Conservation (phyloP, 192 early-diverging fungal species). For the Neocallimastix lanati region DNA sequence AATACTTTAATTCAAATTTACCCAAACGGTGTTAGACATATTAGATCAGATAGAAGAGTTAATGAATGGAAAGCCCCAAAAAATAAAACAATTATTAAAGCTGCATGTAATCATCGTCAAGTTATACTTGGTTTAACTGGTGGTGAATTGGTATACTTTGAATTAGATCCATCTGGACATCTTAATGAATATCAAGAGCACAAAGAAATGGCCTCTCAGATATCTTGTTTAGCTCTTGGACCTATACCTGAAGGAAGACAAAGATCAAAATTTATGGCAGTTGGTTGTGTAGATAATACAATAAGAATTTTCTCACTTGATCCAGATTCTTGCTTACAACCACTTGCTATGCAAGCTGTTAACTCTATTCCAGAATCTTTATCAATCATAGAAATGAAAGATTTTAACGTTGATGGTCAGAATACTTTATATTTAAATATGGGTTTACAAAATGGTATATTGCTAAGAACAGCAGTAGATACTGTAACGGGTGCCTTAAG, state of each 20-base stretch:
- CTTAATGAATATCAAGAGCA: constrained; percentile 75
- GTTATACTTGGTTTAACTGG: constrained; percentile 65
- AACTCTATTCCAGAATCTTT: constrained; percentile 51
- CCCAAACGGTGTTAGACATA: constrained; percentile 77
- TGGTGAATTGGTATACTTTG: constrained; percentile 81
- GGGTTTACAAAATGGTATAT: constrained; percentile 75
- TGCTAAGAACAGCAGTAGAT: constrained; percentile 74
- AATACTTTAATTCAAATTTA: constrained; percentile 81
- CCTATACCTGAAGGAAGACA: constrained; percentile 58
- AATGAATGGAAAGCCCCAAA: constrained; percentile 85
- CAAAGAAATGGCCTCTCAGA: constrained; percentile 45
- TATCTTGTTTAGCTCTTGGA: constrained; percentile 61
- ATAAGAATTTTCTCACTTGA: constrained; percentile 77
- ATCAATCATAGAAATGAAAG: constrained; percentile 59
- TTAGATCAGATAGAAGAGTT: constrained; percentile 65
- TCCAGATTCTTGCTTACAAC: constrained; percentile 53
- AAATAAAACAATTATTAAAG: constrained; percentile 49
- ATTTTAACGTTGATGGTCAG: constrained; percentile 34
- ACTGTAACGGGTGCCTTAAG: constrained; percentile 59
- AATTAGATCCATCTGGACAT: constrained; percentile 63
- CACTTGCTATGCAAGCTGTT: constrained; percentile 52
- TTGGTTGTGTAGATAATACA: constrained; percentile 79
- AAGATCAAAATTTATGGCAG: constrained; percentile 55
- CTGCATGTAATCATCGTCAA: constrained; percentile 63
- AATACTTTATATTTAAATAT: constrained; percentile 63